Evolutionary conservation across 208 protist genomes (phyloP), one percentile per base, ranked within the genome.

Genomic region (Strigomonas culicis): DNA sequence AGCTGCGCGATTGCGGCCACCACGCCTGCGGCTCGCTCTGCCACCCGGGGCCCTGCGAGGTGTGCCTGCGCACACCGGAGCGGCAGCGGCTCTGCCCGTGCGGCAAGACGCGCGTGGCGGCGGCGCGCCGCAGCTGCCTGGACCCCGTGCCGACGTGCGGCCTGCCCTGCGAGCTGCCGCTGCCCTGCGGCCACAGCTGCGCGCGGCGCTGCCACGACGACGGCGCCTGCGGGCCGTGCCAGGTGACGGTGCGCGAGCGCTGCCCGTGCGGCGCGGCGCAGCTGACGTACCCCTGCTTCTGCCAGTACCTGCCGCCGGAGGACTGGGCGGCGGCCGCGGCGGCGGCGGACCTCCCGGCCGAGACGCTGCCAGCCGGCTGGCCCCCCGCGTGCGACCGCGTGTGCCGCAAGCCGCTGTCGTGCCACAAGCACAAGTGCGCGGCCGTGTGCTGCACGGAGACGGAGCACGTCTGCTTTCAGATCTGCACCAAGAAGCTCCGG

Each of bases 91-190:
- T 76, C 56, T 85, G 70, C 63, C 75, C 59, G 6, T 95, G 71
- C 25, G 79, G 71, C 13, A 84, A 86, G 58, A 76, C 70, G 24
- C 59, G 39, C 19, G 47, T 83, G 30, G 25, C 47, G 13, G 55
- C 59, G 19, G 27, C 62, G 39, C 84, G 93, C 32, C 74, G 32
- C 19, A 77, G 75, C 4, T 97, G 93, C 67, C 60, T 75, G 15
- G 93, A 97, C 68, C 84, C 88, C 3, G 71, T 97, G 31, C 89
- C 86, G 25, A 88, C 87, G 11, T 98, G 94, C 62, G 84, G 83
- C 10, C 62, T 83, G 7, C n/a, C 67, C 36, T 98, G 94, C 66
- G 82, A 82, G 56, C 63, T 79, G 21, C 80, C 77, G 46, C 83
- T 96, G 36, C 66, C 70, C 34, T 98, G 94, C 71, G 84, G 84